A percentile compares a stretch with the other conserved stretches of the same genome.
Conservation (phyloP, 2,329 filamentous ascomycete genomes). For the Fusarium metavorans region DNA sequence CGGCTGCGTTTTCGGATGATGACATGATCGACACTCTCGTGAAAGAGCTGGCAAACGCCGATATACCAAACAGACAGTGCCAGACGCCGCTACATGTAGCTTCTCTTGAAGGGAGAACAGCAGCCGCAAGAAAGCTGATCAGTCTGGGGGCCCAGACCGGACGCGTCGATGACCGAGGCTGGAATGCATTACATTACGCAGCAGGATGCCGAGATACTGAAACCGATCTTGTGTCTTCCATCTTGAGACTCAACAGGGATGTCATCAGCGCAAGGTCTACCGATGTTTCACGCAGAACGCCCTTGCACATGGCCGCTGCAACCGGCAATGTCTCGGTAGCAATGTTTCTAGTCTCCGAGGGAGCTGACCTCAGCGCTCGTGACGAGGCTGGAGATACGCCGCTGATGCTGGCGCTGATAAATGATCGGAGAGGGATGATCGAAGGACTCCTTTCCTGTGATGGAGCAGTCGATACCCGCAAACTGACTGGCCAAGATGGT, state of each 20-base stretch:
- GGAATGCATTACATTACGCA: not conserved
- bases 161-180: not conserved
- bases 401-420: too few relatives aligned
- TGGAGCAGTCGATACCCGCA: too few relatives aligned
- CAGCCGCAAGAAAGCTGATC: not conserved
- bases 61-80: not conserved
- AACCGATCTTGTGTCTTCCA: not conserved
- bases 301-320: not conserved
- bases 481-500: too few relatives aligned
- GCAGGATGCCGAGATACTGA: not conserved
- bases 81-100: not conserved
- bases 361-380: not conserved
- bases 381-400: not conserved
- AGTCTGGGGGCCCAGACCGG: not conserved
- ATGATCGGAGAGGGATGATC: too few relatives aligned
- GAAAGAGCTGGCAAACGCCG: not conserved
- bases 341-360: not conserved
- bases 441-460: too few relatives aligned
- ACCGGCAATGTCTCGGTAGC: not conserved
- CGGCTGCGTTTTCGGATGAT: not conserved
- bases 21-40: not conserved
- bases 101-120: not conserved
- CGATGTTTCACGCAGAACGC: not conserved
- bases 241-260: not conserved
- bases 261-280: too few relatives aligned